phyloP scores from a whole-genome alignment of 2,329 filamentous ascomycete species.

The Zymoseptoria pseudotritici region DNA sequence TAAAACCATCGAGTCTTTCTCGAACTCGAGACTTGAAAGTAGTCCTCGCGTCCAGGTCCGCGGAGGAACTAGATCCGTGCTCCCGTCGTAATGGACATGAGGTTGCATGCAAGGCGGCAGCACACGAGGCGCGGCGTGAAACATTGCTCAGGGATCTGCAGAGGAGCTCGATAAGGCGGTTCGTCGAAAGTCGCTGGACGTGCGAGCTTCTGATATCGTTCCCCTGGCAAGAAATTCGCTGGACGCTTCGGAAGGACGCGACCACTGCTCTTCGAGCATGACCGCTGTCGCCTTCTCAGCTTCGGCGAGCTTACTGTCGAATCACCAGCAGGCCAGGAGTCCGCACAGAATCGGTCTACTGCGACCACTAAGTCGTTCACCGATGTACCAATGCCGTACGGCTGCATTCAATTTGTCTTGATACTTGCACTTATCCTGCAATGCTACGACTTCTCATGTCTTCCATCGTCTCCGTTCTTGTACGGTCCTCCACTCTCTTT shows the following conservation, averaged over 20 bases:
- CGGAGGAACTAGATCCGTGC: neutral
- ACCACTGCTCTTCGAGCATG: too few relatives aligned
- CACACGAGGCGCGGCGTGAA: neutral
- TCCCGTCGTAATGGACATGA: neutral
- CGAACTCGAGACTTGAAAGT: neutral
- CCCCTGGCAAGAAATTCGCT: too few relatives aligned
- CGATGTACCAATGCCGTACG: too few relatives aligned
- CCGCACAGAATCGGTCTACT: too few relatives aligned
- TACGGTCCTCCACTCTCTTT: slow-evolving; percentile 37
- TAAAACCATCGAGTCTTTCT: neutral
- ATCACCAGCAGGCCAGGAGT: too few relatives aligned
- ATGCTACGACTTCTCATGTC: slow-evolving; percentile 26
- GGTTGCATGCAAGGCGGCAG: too few relatives aligned
- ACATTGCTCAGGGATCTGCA: neutral
- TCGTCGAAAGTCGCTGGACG: neutral
- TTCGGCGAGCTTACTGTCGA: too few relatives aligned
- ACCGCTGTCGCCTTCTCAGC: too few relatives aligned
- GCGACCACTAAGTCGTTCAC: too few relatives aligned
- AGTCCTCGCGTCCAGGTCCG: neutral
- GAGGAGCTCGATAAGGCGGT: neutral
- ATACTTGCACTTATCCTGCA: neutral
- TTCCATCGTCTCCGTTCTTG: slow-evolving; percentile 30
- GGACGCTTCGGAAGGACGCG: too few relatives aligned
- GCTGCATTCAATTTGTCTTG: too few relatives aligned
- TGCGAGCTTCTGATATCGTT: neutral